phyloP scores from a whole-genome alignment of 345 rosid species.

The Turritis glabra region DNA sequence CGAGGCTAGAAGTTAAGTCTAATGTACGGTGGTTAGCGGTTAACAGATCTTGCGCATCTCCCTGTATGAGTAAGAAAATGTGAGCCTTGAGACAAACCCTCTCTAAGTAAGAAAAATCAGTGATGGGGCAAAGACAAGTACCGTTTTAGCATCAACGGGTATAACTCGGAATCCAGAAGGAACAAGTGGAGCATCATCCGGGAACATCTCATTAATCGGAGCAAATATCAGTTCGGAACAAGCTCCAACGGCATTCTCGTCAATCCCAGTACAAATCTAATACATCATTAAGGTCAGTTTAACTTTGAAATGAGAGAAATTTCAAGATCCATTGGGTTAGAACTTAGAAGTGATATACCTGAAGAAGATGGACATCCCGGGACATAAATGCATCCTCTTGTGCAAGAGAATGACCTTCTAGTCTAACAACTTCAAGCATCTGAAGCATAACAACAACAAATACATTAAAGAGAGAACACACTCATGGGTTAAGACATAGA shows the following conservation, averaged over 20 bases:
- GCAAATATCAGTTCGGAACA: slow-evolving; percentile 96
- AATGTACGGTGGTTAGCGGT: slow-evolving; percentile 60
- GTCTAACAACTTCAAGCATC: slow-evolving; percentile 92
- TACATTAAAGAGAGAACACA: background rate
- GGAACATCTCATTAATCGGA: slow-evolving; percentile 97
- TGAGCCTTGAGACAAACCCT: slow-evolving; percentile 13
- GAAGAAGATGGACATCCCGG: slow-evolving; percentile 91
- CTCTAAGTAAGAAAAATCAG: background rate
- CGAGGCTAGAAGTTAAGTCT: slow-evolving; percentile 94
- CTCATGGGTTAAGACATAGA: too few relatives aligned
- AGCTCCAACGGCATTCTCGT: slow-evolving; percentile 87
- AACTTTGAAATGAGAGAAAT: background rate
- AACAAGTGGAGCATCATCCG: slow-evolving; percentile 90
- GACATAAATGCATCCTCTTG: slow-evolving; percentile 97
- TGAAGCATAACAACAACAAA: slow-evolving; percentile 35
- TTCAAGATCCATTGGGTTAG: background rate
- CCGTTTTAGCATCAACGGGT: slow-evolving; percentile 88
- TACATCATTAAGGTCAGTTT: background rate
- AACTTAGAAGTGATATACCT: slow-evolving; percentile 50
- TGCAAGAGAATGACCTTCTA: slow-evolving; percentile 90
- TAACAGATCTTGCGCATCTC: slow-evolving; percentile 58
- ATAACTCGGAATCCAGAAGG: slow-evolving; percentile 99
- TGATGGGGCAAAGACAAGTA: slow-evolving; percentile 37
- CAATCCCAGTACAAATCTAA: slow-evolving; percentile 94
- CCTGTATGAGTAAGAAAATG: slow-evolving; percentile 44